Base-by-base conservation (phyloP, 768 basidiomycete genomes). In the Podaxis sp. region DNA sequence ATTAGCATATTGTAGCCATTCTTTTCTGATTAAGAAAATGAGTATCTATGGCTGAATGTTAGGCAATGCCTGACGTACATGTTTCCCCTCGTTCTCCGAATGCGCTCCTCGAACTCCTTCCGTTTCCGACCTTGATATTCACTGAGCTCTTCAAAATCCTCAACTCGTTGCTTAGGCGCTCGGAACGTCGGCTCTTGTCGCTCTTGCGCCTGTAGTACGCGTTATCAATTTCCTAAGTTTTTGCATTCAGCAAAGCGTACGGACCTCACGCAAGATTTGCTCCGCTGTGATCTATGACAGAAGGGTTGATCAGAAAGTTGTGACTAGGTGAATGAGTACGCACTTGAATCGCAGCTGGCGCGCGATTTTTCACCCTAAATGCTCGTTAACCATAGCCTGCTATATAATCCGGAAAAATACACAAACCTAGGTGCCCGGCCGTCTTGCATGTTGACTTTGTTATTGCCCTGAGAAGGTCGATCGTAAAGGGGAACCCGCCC, bases 51-150 rank as follows among this genome's bases (percentile, higher is more conserved):
- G 57, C 10, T 52, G 59, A 7, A 38, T 28, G 24, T 51, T 20
- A 17, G 41, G 38, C 46, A 22, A n/a, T 11, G 44, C 0, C 5
- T 49, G 6, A 78, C 88, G 58, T 65, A 89, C 90, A 92, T 91
- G 80, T 87, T 92, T 11, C 90, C 89, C 65, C 91, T 80, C 15
- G 89, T 93, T 67, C 90, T 82, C 65, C 88, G 76, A 44, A 90
- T 91, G 60, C 93, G 85, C 66, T 95, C 95, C 77, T 98, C 95
- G 64, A 95, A 98, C 74, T 98, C 95, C 68, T 90, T 94, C 52
- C 96, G 82, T 74, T 96, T 97, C 65, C 95, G 78, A 11, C 93
- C 94, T 58, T 92, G 88, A 71, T 96, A 96, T 76, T 98, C 95
- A 73, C 90, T 83, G 44, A 90, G 83, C 70, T 90, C 66, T 53